A percentile compares a stretch with the other conserved stretches of the same genome.
Conservation (phyloP, 306 rosid genomes). For the Mimosa bimucronata region DNA sequence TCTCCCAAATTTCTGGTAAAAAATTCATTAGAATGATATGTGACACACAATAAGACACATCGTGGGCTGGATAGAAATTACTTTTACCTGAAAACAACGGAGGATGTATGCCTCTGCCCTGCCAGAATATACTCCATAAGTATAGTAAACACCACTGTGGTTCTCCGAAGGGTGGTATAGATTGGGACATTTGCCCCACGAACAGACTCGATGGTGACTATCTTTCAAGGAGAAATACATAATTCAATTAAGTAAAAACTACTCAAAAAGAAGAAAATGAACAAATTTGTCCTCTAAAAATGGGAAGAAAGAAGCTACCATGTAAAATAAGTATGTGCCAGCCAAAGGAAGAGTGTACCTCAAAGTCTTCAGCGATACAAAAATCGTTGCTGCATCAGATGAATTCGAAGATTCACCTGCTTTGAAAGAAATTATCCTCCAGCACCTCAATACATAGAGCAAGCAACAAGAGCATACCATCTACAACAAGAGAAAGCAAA, state of each 20-base stretch:
- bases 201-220: constrained; percentile 94
- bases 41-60: background rate
- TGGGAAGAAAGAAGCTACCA: constrained; percentile 52
- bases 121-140: constrained; percentile 74
- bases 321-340: constrained; percentile 90
- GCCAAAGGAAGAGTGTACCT: constrained; percentile 81
- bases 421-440: constrained; percentile 75
- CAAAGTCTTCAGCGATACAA: constrained; percentile 79
- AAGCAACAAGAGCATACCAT: constrained; percentile 79
- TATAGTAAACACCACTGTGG: constrained; percentile 95
- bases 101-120: constrained; percentile 75
- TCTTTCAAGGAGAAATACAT: constrained; percentile 69
- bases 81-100: constrained; percentile 81
- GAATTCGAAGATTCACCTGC: constrained; percentile 55
- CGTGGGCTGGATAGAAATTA: constrained; percentile 19
- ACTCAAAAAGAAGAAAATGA: constrained; percentile 14
- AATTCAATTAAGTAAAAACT: constrained; percentile 33
- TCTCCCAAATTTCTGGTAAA: background rate
- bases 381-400: constrained; percentile 55
- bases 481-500: constrained; percentile 57
- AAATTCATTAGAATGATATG: background rate
- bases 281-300: constrained; percentile 6
- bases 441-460: constrained; percentile 70
- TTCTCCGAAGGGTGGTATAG: constrained; percentile 95
- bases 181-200: constrained; percentile 99